Base-by-base conservation (phyloP, 2,329 filamentous ascomycete genomes). In the Elsinoe perseae region DNA sequence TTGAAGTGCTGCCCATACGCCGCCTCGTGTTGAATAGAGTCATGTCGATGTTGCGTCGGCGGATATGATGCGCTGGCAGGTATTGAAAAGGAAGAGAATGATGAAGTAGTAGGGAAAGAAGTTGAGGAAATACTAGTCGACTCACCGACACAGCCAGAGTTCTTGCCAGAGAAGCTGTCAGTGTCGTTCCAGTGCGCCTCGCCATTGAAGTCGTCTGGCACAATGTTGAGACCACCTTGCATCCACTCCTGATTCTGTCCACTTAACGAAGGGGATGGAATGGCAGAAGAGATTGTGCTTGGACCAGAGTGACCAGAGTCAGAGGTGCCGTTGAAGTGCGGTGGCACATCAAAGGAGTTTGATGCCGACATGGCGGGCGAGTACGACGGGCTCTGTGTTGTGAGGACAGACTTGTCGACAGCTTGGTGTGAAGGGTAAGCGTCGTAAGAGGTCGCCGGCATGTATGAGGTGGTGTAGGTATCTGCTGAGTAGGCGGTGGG, bases 171-270 rank as follows among this genome's bases (percentile, higher is more conserved):
- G 57, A 79, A 75, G 30, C 63, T 66, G 4, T 79, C 75, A 58
- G 75, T 75, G 53, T 80, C 73, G 66, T 77, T 72, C 61, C 79
- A 74, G 60, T 73, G 76, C 66, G 78, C 79, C 65, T 77, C 74
- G 58, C 79, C 74, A 14, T 25, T 40, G 40, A 70, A 73, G 68
- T 77, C 81, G 65, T 76, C 74, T 62, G 78, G 77, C 52, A 87
- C 80, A 60, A 89, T 86, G 65, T 76, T 73, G 27, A 84, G 84
- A 61, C 79, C 81, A 56, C 78, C 78, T 53, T 79, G 63, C 75
- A 74, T 59, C 80, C 80, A 56, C 71, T 83, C 58, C 81, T 85
- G 21, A 76, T 82, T 59, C 78, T 89, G 60, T 79, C 76, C 65
- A 77, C 82, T 53, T 78, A 85, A 27, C 77, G 80, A 73, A 25